phyloP scores from a whole-genome alignment of 2,329 filamentous ascomycete species.

The Cryphonectria carpinicola region DNA sequence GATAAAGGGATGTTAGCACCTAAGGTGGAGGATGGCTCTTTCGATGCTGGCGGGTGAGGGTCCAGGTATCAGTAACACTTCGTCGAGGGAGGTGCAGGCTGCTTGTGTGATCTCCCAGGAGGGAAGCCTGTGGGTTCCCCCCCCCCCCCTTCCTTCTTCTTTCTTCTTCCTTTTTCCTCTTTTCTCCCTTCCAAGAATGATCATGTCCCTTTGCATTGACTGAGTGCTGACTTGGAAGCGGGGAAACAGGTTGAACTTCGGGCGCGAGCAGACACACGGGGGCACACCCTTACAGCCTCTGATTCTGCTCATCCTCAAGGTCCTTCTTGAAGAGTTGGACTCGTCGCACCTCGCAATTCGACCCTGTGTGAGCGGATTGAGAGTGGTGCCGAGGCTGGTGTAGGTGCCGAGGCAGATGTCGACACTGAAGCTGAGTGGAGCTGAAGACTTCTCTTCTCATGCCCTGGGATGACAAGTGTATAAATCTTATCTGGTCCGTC shows the following conservation, averaged over 20 bases:
- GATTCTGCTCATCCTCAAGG: neutral
- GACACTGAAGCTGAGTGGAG: neutral
- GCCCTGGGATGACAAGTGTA: neutral
- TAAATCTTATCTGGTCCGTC: neutral
- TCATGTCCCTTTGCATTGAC: no score
- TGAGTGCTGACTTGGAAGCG: no score
- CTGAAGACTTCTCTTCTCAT: neutral
- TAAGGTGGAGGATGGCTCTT: neutral
- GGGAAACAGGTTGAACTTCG: neutral
- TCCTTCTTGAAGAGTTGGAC: neutral
- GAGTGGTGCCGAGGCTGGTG: neutral
- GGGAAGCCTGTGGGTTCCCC: neutral
- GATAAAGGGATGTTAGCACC: slow-evolving; percentile 2
- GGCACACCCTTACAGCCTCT: neutral
- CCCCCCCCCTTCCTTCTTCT: no score
- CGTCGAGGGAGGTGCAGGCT: slow-evolving; percentile 35
- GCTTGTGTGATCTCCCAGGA: slow-evolving; percentile 50
- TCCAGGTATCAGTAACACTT: slow-evolving; percentile 57
- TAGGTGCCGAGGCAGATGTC: neutral
- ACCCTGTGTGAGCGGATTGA: neutral
- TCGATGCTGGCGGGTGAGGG: slow-evolving; percentile 54
- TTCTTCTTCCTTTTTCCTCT: no score
- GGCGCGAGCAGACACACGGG: neutral
- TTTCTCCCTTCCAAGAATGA: no score
- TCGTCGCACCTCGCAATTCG: neutral